A percentile compares a stretch with the other conserved stretches of the same genome.
Evolutionary conservation across 2,329 filamentous ascomycete species (phyloP).

Genomic region (Domatiomyces catenatus): DNA sequence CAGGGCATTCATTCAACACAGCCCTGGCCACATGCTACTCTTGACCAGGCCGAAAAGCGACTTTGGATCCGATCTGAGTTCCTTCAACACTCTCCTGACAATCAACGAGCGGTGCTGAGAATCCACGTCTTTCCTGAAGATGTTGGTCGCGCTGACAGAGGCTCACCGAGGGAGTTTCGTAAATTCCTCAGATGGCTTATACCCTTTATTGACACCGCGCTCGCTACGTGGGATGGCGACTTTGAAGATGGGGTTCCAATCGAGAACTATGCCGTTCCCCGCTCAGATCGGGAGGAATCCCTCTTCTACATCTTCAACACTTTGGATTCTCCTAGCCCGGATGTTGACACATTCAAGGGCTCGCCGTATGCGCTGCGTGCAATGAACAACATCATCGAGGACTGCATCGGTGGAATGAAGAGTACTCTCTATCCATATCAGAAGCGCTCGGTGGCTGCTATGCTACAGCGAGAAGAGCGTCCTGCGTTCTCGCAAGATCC

Average conservation of each 20-base stretch:
- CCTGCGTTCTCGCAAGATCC: conserved; percentile 56
- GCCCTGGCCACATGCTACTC: conserved; percentile 6
- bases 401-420: conserved; percentile 24
- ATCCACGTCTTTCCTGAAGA: conserved; percentile 30
- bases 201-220: conserved; percentile 25
- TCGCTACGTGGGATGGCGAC: conserved; percentile 25
- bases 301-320: conserved; percentile 38
- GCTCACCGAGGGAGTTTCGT: conserved; percentile 21
- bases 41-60: conserved; percentile 19
- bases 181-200: conserved; percentile 26
- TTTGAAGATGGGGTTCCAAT: conserved; percentile 9
- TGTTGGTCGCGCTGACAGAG: conserved; percentile 22
- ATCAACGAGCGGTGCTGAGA: conserved; percentile 17
- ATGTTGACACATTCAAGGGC: conserved; percentile 20
- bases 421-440: conserved; percentile 66
- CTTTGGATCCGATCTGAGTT: conserved; percentile 23
- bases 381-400: conserved; percentile 24
- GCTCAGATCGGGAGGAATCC: conserved; percentile 25
- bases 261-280: conserved; percentile 8
- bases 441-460: conserved; percentile 59
- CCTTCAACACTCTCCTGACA: conserved; percentile 10
- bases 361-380: conserved; percentile 20
- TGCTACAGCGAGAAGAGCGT: conserved; percentile 65
- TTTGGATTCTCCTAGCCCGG: conserved; percentile 25
- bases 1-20: conserved; percentile 4